phyloP scores from a whole-genome alignment of 202 grass and related monocot genomes.

The Setaria italica region DNA sequence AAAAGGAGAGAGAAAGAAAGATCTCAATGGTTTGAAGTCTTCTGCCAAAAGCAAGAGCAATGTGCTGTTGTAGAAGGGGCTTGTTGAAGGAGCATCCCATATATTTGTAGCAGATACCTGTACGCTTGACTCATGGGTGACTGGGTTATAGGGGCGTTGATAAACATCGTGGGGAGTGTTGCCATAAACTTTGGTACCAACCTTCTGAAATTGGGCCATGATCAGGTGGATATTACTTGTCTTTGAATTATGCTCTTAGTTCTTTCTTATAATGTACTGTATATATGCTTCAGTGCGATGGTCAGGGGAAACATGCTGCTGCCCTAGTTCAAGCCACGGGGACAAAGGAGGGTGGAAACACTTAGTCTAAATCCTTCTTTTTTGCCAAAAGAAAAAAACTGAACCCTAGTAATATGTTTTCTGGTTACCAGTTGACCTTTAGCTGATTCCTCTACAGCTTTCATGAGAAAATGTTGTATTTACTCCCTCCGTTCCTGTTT shows the following conservation, averaged over 20 bases:
- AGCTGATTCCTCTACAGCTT: slow-evolving; percentile 20
- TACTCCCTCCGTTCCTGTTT: neutral
- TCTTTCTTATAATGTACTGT: slow-evolving; percentile 27
- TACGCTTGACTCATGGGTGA: slow-evolving; percentile 74
- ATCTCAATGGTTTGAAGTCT: slow-evolving; percentile 16
- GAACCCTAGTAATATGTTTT: neutral
- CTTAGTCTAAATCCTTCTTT: neutral
- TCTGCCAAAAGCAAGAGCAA: slow-evolving; percentile 23
- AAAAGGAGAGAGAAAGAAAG: neutral
- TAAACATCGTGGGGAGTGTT: slow-evolving; percentile 97
- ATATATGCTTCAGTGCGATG: slow-evolving; percentile 6
- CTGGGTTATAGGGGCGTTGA: slow-evolving; percentile 95
- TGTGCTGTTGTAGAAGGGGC: slow-evolving; percentile 40
- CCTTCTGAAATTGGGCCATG: slow-evolving; percentile 98
- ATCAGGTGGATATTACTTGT: slow-evolving; percentile 70
- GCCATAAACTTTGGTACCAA: slow-evolving; percentile 99
- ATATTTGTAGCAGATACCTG: slow-evolving; percentile 46
- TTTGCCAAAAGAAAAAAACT: neutral
- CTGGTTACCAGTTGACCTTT: neutral
- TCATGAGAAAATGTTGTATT: slow-evolving; percentile 22
- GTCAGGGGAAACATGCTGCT: neutral
- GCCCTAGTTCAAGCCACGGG: neutral
- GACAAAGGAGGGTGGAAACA: neutral
- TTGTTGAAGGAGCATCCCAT: slow-evolving; percentile 55
- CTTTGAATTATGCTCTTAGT: slow-evolving; percentile 1